Percentiles rank a stretch among this genome's conserved stretches.
Conservation (phyloP, 2,329 filamentous ascomycete species). For the Sporothrix brasiliensis region DNA sequence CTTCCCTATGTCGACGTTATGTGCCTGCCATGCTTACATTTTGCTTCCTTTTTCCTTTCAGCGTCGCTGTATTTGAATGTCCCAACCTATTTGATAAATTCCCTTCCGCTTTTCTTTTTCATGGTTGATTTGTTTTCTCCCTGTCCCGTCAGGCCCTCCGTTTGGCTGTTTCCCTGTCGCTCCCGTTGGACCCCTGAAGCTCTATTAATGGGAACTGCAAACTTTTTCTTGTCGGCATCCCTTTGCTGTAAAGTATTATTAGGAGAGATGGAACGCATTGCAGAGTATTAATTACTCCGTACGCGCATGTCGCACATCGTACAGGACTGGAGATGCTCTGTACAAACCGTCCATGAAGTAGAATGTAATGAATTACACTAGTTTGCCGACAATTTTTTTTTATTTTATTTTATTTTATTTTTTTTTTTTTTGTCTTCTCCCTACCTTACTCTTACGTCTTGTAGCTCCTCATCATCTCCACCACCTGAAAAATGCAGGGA, state of each 20-base stretch:
- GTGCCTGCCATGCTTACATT: background rate
- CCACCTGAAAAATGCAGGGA: background rate
- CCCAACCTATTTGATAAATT: background rate
- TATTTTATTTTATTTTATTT: too few species aligned
- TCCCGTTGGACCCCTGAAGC: background rate
- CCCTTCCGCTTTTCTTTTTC: background rate
- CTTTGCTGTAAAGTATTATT: conserved; percentile 24
- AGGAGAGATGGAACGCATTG: background rate
- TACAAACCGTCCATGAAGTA: background rate
- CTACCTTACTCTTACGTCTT: background rate
- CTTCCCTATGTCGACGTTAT: background rate
- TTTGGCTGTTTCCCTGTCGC: background rate
- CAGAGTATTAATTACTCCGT: background rate
- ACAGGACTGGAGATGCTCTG: background rate
- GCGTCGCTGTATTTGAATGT: background rate
- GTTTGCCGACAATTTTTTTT: background rate
- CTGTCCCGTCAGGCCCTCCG: background rate
- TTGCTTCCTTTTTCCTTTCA: background rate
- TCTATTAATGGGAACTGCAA: conserved; percentile 22
- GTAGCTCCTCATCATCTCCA: background rate
- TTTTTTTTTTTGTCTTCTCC: background rate
- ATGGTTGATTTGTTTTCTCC: background rate
- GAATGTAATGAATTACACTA: background rate
- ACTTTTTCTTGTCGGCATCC: conserved; percentile 8
- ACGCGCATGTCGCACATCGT: background rate